Evolutionary conservation across 192 early-diverging fungal species (phyloP), one percentile per base, ranked within the genome.

Genomic region (Coemansia erecta): DNA sequence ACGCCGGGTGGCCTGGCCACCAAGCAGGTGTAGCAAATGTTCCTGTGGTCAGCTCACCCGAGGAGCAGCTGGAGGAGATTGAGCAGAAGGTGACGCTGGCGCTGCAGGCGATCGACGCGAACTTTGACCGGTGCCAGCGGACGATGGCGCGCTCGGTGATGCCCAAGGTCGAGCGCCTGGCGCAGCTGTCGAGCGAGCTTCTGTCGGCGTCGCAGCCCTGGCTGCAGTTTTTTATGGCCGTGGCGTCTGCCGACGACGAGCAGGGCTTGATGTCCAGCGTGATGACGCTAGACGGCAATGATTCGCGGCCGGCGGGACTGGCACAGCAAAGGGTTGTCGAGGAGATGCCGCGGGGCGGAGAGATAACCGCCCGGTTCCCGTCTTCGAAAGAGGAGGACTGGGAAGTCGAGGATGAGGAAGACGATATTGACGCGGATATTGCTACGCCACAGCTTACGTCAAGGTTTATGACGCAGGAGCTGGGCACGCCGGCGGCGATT

Each of bases 191-290:
- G 3, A 53, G 67, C 60, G 71, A 73, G 15, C 63, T 80, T 10
- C 48, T 80, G 45, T 51, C 73, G 35, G 71, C 77, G 11, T 80
- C 77, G 3, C 77, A 80, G 56, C 77, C 77, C 2, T 80, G 77
- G 77, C 31, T 80, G 31, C 70, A 80, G 52, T 80, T 80, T 42
- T 80, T 80, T 42, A 73, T 80, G 77, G 66, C 77, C 0, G 71
- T 80, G 4, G 77, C 77, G 9, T 52, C 77, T 1, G 66, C 60
- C 1, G 70, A 66, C 55, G 71, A 78, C 6, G 41, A 64, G 15
- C 51, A 18, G 33, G 51, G 7, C 49, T 60, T 22, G 19, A 39
- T 22, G 21, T 15, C 19, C 28, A 45, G 35, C 14, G 5, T 17
- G 50, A 10, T 18, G 51, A 31, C 28, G 4, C 28, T 31, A 9